Base-by-base conservation (phyloP, 192 early-diverging fungal genomes). In the Chytriomyces hyalinus region DNA sequence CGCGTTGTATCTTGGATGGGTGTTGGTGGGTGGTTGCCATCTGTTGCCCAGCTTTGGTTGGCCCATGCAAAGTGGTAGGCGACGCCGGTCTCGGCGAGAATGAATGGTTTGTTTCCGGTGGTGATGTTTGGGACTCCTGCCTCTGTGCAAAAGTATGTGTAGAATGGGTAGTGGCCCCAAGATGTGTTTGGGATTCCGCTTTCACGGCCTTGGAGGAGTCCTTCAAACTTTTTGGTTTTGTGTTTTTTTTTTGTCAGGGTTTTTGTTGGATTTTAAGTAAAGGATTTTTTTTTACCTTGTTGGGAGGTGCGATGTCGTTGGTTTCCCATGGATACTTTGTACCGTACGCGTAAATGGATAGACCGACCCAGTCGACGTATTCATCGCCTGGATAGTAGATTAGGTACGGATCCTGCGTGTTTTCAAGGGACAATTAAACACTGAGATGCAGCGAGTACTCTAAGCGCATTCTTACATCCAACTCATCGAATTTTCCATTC, bases 301-400 rank as follows among this genome's bases (percentile, higher is more conserved):
- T 36, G 6, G 47, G 53, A 5, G 20, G n/a, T 53, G 69, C 49
- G 50, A 70, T 70, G 6, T 8, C 47, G 28, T 70, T 70, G 9
- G 10, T 57, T 9, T 11, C 20, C 69, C 69, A 70, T 22, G 69
- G 53, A 53, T 70, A 70, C 26, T 6, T 17, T 26, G 13, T 53
- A 22, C 69, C 69, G 53, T 70, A 17, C 17, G 45, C 57, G 15
- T 76, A 76, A 15, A 76, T 76, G 4, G 47, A 51, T 20, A 76
- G 26, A 11, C 75, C 75, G 36, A 76, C 75, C 75, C 51, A 73
- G 45, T 78, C 77, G 1, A 78, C 77, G 45, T 73, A 71, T 64
- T 72, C 70, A 65, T 78, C 77, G n/a, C 77, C 77, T 6, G 77
- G 77, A 45, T 67, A 77, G 45, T 70, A 77, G 13, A 67, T 66